Base-by-base conservation (phyloP, 139 green algal species). In the Spirogloea muscicola region DNA sequence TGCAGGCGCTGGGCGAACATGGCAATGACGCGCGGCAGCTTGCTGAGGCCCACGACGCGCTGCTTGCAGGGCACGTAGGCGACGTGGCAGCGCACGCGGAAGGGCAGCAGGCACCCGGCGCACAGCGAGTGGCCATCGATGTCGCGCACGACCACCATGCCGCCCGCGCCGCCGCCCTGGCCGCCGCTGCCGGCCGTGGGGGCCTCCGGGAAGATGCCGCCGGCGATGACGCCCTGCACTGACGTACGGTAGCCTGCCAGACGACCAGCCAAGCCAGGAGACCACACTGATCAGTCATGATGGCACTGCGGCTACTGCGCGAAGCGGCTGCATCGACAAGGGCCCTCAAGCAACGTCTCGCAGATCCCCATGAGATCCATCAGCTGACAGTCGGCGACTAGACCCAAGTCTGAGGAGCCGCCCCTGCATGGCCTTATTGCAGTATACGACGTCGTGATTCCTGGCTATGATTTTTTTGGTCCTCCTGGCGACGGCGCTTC, bases 61-160 rank as follows among this genome's bases (percentile, higher is more conserved):
- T 60, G 62, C 4, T 36, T 49, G 76, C 94, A 94, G 81, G 94
- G 94, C 16, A 95, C 74, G 74, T 99, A 99, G 0, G 85, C 94
- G 6, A 98, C 87, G 84, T 98, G 92, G 58, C 69, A 87, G 18
- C 85, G 84, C 9, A 95, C 91, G 64, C 94, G 87, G 76, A 98
- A 97, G 1, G 94, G 94, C 48, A 97, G 87, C 31, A 99, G 83
- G 16, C 74, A 89, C 29, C 74, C 61, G 66, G 88, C 73, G 44
- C 76, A 90, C 0, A 89, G 89, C n/a, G 87, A 89, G 2, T 90
- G 89, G 65, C 97, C 94, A 16, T 95, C 88, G 39, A 99, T 93
- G 80, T 97, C 92, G 1, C 89, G 82, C 31, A 98, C 91, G 1
- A 95, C 25, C 1, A 97, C 91, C 6, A 96, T 25, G 38, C 65